Evolutionary conservation across 2,329 filamentous ascomycete species (phyloP), one percentile per base, ranked within the genome.

Genomic region (Ophiosphaerella herpotricha): DNA sequence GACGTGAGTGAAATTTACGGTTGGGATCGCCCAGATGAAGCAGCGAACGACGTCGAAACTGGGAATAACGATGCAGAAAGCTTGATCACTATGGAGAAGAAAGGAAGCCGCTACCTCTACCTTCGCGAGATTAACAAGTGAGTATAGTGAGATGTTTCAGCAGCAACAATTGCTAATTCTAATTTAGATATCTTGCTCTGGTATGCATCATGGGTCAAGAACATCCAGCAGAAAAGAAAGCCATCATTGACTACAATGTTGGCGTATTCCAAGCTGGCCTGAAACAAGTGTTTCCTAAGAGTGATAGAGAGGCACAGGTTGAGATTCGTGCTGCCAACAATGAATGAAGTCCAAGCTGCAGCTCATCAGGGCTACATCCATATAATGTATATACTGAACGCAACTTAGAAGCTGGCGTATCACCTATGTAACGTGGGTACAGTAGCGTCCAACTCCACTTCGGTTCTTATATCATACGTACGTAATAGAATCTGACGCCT

Each of bases 1-100:
- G 94, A 99, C 71, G 89, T 97, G 46, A 94, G 91, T 24, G 93
- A 97, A 70, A 88, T 99, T 34, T 99, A 97, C 69, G 93, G 92
- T 39, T 97, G 82, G 82, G 79, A 82, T 56, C 75, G 82, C 31
- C 55, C 61, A 4, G 58, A 66, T 13, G 62, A 66, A 23, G 46
- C 57, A 4, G 73, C 70, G 9, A 60, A 66, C 16, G 60, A 72
- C 35, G 68, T 72, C 66, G 76, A 77, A 57, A 72, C 65, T 16
- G 75, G 74, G 9, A 76, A 76, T 46, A 78, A 79, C 42, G 81
- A 83, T 54, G 82, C 83, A 1, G 85, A 87, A 66, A 85, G 83
- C 54, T 76, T 85, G 52, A 83, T 87, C 39, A 82, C 82, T 1
- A 78, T 85, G 67, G 83, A 86, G 63, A 80, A 82, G 54, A 79